These are phyloP conservation scores for Akanthomyces muscarius DNA, from an alignment of 2,329 filamentous ascomycete species.

Conservation along the genomic window DNA sequence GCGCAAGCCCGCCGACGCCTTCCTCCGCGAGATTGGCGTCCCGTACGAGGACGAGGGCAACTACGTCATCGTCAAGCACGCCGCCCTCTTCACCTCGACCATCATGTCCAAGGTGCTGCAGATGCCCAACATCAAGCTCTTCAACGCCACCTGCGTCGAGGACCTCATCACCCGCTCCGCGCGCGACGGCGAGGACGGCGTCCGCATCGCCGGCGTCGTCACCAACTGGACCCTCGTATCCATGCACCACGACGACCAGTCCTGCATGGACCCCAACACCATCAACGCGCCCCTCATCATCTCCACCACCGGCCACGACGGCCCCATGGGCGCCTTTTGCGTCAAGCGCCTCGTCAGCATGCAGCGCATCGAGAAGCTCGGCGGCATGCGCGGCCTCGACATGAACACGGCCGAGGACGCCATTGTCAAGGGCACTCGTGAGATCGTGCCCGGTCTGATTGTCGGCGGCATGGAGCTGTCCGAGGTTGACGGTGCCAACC, in stretches of 20 bases:
- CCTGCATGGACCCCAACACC: slow-evolving; percentile 96
- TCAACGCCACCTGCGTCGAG: slow-evolving; percentile 91
- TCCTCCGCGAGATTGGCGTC: slow-evolving; percentile 76
- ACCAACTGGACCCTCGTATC: slow-evolving; percentile 94
- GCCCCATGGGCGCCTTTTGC: slow-evolving; percentile 83
- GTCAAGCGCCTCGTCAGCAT: slow-evolving; percentile 90
- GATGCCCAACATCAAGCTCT: slow-evolving; percentile 91
- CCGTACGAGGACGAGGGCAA: slow-evolving; percentile 84
- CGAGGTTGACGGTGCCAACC: slow-evolving; percentile 85
- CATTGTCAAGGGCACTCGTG: slow-evolving; percentile 86
- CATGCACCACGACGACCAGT: slow-evolving; percentile 84
- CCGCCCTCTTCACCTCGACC: slow-evolving; percentile 86
- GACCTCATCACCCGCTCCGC: slow-evolving; percentile 79
- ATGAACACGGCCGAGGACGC: slow-evolving; percentile 91
- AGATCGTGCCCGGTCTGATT: slow-evolving; percentile 82
- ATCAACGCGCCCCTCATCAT: slow-evolving; percentile 89
- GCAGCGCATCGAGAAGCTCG: slow-evolving; percentile 76
- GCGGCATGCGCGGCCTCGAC: slow-evolving; percentile 88
- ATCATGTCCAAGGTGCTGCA: slow-evolving; percentile 76
- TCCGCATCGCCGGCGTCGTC: slow-evolving; percentile 83
- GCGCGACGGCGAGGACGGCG: slow-evolving; percentile 41
- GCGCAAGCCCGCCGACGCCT: slow-evolving; percentile 85
- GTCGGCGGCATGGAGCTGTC: slow-evolving; percentile 94
- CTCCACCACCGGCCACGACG: slow-evolving; percentile 88
- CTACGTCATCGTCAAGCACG: slow-evolving; percentile 92